Evolutionary conservation across 106 monocot species (phyloP), one percentile per base, ranked within the genome.

Genomic region (Dendrobium huoshanense): DNA sequence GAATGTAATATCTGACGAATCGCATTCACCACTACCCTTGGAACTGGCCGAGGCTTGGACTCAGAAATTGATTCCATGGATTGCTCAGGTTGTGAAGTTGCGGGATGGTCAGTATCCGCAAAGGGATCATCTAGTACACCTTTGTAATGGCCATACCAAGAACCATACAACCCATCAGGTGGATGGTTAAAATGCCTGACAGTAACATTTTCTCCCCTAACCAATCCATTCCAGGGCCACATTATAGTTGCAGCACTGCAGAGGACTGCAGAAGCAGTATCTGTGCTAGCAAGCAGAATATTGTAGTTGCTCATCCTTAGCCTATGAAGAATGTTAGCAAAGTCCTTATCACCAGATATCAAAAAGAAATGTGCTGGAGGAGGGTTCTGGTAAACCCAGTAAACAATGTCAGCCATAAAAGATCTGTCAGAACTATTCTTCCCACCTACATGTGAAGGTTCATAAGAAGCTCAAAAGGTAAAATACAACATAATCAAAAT

Each of bases 271-370:
- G 88, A 77, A 17, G 78, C 85, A 79, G 25, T 41, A 37, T 87
- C 85, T 55, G 58, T 78, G 86, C 88, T 81, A 1, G 99, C 84
- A 70, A 99, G 87, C 16, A 99, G 81, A 77, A 99, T 81, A 76
- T 99, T 99, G 64, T 99, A 99, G 82, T 99, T 99, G 86, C 82
- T 95, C 99, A 99, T 95, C 80, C 99, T 83, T 9, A 99, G 75
- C 2, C 99, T 83, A 58, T 99, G 99, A 2, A 95, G 86, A 48
- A 93, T 90, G 76, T 89, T 90, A 0, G 95, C 91, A 78, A 99
- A 93, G 72, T 90, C 95, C 49, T 81, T 87, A 78, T 99, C 93
- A 29, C 95, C 87, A 22, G 99, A 95, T 84, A 99, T 95, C 72
- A 99, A 79, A 77, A 99, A 95, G 81, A 99, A 91, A 77, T 99